Evolutionary conservation across 768 basidiomycete species (phyloP).

Genomic region (Suillus brevipes): DNA sequence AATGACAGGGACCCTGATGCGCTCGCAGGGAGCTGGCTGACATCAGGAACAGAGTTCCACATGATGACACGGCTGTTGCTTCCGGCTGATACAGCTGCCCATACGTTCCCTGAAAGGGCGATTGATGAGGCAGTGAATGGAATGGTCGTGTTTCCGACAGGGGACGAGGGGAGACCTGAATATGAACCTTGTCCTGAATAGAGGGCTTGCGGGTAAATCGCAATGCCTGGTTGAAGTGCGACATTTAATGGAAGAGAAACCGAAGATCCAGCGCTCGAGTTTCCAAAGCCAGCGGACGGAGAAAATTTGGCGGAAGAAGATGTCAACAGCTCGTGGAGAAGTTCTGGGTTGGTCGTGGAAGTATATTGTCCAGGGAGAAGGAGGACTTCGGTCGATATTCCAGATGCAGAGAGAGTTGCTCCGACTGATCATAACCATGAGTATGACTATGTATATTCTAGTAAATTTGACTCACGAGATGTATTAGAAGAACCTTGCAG

Average conservation of each 20-base stretch:
- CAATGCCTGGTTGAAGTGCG: conserved; percentile 64
- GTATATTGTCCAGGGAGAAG: conserved; percentile 80
- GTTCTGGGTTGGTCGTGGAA: conserved; percentile 66
- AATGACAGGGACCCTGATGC: conserved; percentile 53
- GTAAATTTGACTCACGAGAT: conserved; percentile 50
- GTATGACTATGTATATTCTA: conserved; percentile 9
- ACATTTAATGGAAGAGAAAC: conserved; percentile 68
- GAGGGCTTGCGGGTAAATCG: conserved; percentile 57
- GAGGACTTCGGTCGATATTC: conserved; percentile 51
- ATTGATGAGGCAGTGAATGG: conserved; percentile 59
- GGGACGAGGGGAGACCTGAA: conserved; percentile 52
- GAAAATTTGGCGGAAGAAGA: conserved; percentile 60
- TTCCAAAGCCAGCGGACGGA: conserved; percentile 63
- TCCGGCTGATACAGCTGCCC: conserved; percentile 63
- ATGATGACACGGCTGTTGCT: conserved; percentile 61
- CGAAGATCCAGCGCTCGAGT: conserved; percentile 45
- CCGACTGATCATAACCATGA: conserved; percentile 52
- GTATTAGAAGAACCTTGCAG: conserved; percentile 75
- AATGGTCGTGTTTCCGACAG: conserved; percentile 47
- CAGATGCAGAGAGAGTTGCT: conserved; percentile 58
- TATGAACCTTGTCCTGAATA: conserved; percentile 70
- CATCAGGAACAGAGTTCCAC: conserved; percentile 80
- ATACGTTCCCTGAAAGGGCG: conserved; percentile 67
- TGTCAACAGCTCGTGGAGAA: conserved; percentile 67
- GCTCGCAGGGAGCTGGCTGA: conserved; percentile 61